These are phyloP conservation scores for Penicillium italicum DNA, from an alignment of 2,329 filamentous ascomycete genomes.

Conservation along the genomic window DNA sequence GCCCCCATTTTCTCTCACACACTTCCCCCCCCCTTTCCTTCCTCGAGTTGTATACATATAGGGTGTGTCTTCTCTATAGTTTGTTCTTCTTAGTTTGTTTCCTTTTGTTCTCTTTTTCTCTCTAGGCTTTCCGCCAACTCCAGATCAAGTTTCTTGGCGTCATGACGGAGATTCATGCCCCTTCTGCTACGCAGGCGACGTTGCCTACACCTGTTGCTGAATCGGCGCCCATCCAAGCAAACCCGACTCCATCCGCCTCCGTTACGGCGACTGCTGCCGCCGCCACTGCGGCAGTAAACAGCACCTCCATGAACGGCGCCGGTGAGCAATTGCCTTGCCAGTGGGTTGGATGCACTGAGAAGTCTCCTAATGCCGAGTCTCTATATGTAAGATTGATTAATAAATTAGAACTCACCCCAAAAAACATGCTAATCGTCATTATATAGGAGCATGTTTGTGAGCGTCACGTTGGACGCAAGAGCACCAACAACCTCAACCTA, in stretches of 20 bases:
- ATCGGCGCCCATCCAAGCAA: slow-evolving; percentile 22
- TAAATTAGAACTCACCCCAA: background rate
- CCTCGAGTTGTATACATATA: slow-evolving; percentile 2
- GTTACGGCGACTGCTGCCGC: slow-evolving; percentile 38
- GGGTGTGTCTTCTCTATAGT: background rate
- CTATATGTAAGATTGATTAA: slow-evolving; percentile 54
- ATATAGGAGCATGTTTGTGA: slow-evolving; percentile 93
- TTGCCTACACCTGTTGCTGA: slow-evolving; percentile 28
- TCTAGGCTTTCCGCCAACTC: slow-evolving; percentile 30
- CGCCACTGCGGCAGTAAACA: slow-evolving; percentile 37
- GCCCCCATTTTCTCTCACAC: background rate
- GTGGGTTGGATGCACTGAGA: slow-evolving; percentile 62
- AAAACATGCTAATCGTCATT: background rate
- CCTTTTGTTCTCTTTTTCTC: slow-evolving; percentile 12
- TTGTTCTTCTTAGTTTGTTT: slow-evolving; percentile 5
- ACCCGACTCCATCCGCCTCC: slow-evolving; percentile 28
- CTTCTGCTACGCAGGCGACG: slow-evolving; percentile 25
- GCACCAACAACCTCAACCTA: slow-evolving; percentile 96
- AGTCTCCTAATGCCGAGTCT: slow-evolving; percentile 55
- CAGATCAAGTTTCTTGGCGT: slow-evolving; percentile 39
- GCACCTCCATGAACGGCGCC: slow-evolving; percentile 29
- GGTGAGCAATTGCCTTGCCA: slow-evolving; percentile 51
- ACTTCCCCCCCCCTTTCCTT: slow-evolving; percentile 10
- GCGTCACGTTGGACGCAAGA: slow-evolving; percentile 96
- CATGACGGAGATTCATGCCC: slow-evolving; percentile 39